Evolutionary conservation across 192 early-diverging fungal genomes (phyloP), one percentile per base, ranked within the genome.

Genomic region (Phlyctochytrium bullatum): DNA sequence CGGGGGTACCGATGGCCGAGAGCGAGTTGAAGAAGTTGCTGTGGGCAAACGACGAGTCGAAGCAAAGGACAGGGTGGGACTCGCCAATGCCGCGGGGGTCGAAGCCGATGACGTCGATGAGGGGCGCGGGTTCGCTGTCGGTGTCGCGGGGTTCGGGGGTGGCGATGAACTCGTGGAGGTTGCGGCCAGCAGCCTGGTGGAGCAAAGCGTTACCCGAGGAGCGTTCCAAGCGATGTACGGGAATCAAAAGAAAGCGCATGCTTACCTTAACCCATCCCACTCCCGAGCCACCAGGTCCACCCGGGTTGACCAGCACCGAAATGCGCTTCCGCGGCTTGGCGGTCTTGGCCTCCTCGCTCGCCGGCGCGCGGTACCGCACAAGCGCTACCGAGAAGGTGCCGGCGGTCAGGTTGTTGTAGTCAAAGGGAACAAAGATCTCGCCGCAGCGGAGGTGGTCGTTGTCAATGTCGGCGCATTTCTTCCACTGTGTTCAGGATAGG

Each of bases 31-130:
- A 59, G 54, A 68, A 67, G 28, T 30, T n/a, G 12, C 51, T 50
- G 62, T 73, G 72, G 30, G 34, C 33, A 30, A 27, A 33, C 16
- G 66, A 51, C 23, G 24, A 34, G 23, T 36, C 10, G 56, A 57
- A 68, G 72, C 72, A 73, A 4, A 36, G 61, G 25, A 81, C 31
- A 0, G 79, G 65, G 2, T 51, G 23, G 34, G 64, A 71, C 25
- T 65, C 36, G 2, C 71, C 76, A 27, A 77, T 62, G 23, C 80
- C 80, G 31, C 80, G 62, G 23, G 80, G 80, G 51, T 82, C 80
- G 60, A 71, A 76, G 3, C 71, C 72, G 60, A 82, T 62, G 20
- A 72, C 40, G 50, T 78, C 75, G 59, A 50, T 64, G n/a, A n/a
- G n/a, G n/a, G n/a, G n/a, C 28, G 33, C 24, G 62, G 17, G 23